Evolutionary conservation across 805 yeast genomes (phyloP).

Genomic region (Wickerhamiella spandovensis): DNA sequence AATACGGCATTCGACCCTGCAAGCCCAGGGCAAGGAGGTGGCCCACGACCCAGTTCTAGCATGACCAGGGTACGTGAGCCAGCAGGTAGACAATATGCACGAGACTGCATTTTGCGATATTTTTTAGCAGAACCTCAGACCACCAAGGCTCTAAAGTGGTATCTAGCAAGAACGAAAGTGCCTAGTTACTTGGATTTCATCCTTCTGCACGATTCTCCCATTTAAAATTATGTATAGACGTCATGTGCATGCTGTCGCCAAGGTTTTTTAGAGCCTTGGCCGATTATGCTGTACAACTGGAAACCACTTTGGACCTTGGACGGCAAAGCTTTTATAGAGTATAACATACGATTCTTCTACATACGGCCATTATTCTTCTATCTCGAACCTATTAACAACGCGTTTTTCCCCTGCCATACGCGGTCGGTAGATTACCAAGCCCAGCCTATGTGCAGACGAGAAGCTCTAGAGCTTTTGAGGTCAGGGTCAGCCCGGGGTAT

Average conservation of each 20-base stretch:
- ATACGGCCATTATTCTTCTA: no score
- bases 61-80: background rate
- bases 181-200: no score
- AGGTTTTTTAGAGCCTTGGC: no score
- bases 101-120: background rate
- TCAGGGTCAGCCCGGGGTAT: background rate
- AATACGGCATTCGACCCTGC: background rate
- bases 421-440: background rate
- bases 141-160: conserved; percentile 25
- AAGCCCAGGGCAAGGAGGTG: background rate
- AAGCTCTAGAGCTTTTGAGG: background rate
- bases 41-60: background rate
- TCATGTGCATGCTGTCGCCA: no score
- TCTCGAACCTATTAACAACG: no score
- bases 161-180: conserved; percentile 3
- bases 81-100: background rate
- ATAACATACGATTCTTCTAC: no score
- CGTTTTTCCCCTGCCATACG: background rate
- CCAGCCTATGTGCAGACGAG: background rate
- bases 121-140: background rate
- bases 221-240: no score
- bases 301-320: no score
- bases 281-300: no score
- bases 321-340: no score
- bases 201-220: no score